Evolutionary conservation across 2,329 filamentous ascomycete species (phyloP), one percentile per base, ranked within the genome.

Genomic region (Alternaria tenuissima): DNA sequence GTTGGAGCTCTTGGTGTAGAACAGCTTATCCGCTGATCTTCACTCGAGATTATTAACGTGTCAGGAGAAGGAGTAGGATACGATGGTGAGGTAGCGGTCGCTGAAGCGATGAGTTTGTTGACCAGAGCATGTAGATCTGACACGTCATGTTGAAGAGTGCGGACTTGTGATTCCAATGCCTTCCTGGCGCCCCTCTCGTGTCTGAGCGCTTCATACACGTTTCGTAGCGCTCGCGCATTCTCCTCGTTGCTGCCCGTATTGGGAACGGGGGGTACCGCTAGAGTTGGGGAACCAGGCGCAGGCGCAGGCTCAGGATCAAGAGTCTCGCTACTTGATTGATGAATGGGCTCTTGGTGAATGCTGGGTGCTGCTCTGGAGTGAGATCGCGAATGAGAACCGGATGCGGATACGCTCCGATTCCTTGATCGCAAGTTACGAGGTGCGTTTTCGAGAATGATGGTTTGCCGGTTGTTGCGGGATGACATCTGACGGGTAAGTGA

Each of bases 361-460:
- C 66, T 71, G 3, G 63, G 62, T 3, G 67, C 59, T 38, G 62
- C 62, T 53, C 58, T 52, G 6, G 63, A 66, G 20, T 48, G 56
- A 28, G 63, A 64, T 1, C 60, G 59, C 12, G 63, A 64, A 4
- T 42, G 44, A 9, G 62, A 61, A 14, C 57, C 60, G 12, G 71
- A 57, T 2, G 74, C 28, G 28, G 28, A 77, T 0, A 70, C 68
- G 49, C 72, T 76, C 24, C 73, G 61, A 26, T 77, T 72, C 4
- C 77, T 66, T 5, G 73, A 70, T 9, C 74, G 71, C 1, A 74
- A 66, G 14, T 69, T 76, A 44, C 71, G 74, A 5, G 77, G 76
- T 36, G 76, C 72, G 22, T 75, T 76, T 48, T 78, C 76, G 9
- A 79, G 72, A 39, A 79, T 77, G 57, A 79, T 77, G 52, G 76